Conservation (phyloP, 2,329 filamentous ascomycete genomes). For the Ustulina deusta region DNA sequence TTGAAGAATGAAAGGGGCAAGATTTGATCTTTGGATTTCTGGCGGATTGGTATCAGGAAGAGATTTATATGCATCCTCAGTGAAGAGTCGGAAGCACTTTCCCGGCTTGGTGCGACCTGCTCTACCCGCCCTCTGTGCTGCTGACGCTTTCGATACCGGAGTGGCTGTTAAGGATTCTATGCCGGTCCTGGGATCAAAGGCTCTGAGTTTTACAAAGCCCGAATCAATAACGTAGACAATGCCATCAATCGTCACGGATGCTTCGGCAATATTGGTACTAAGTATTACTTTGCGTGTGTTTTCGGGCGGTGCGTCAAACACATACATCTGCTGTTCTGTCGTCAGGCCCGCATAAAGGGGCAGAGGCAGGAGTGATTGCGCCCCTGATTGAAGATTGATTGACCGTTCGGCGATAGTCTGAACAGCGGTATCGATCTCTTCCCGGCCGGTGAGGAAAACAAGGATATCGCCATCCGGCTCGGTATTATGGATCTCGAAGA, state of each 20-base stretch:
- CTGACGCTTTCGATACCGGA: slow-evolving; percentile 88
- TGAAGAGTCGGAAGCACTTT: slow-evolving; percentile 95
- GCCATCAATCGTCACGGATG: slow-evolving; percentile 92
- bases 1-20: slow-evolving; percentile 88
- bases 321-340: slow-evolving; percentile 92
- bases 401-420: slow-evolving; percentile 81
- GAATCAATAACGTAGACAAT: slow-evolving; percentile 92
- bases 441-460: slow-evolving; percentile 90
- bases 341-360: slow-evolving; percentile 91
- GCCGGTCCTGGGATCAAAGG: slow-evolving; percentile 84
- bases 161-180: slow-evolving; percentile 89
- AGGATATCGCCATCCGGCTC: slow-evolving; percentile 89
- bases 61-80: slow-evolving; percentile 74
- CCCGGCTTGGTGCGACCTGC: slow-evolving; percentile 90
- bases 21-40: slow-evolving; percentile 91
- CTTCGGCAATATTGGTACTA: slow-evolving; percentile 95
- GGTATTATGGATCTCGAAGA: slow-evolving; percentile 86
- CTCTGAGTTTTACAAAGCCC: slow-evolving; percentile 90
- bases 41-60: slow-evolving; percentile 82
- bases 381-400: slow-evolving; percentile 69
- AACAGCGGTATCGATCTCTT: slow-evolving; percentile 89
- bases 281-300: slow-evolving; percentile 92
- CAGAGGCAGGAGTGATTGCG: slow-evolving; percentile 73
- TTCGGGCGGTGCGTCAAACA: slow-evolving; percentile 86
- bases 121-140: slow-evolving; percentile 89